Evolutionary conservation across 352 stramenopile genomes (phyloP), one percentile per base, ranked within the genome.

Genomic region (Phytophthora idaei): DNA sequence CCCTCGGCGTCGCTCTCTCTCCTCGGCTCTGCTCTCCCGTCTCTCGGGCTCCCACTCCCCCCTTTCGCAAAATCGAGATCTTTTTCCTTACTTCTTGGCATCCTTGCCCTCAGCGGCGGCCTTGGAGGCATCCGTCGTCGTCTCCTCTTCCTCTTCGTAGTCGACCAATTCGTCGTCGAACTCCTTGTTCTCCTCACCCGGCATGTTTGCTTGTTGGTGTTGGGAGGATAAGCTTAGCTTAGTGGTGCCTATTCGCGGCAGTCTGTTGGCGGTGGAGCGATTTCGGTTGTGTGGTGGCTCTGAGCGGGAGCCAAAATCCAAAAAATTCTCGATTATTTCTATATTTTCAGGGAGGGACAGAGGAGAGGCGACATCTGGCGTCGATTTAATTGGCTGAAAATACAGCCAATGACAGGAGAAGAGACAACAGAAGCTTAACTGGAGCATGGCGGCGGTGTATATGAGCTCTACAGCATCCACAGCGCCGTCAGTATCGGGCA

Each of bases 141-240:
- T 88, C 76, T 94, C 88, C 67, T 94, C 88, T 63, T 96, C 88
- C 64, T 93, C 86, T 72, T 94, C 88, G 76, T 96, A 96, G 80
- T 96, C 88, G 67, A 96, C 85, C 49, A 96, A 69, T 69, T 96
- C 88, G 69, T 96, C 88, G 70, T 93, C 88, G 63, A 92, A 92
- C 73, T 94, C 85, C 74, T 96, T 94, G 81, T 92, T 96, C 64
- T 94, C 87, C 71, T 95, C 87, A 46, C 71, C 77, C 14, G 86
- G 80, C 84, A 93, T 93, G 51, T 21, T 89, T 49, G 46, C 34
- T 64, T 70, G 12, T 15, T 65, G 42, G 57, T 39, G 25, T 67
- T 25, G 17, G 21, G 44, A 21, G 10, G 25, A 42, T 31, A 55
- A 50, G 49, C 15, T 52, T 36, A 4, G 53, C 48, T 56, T 32